phyloP scores from a whole-genome alignment of 441 rosid species.

The Croton setiger region DNA sequence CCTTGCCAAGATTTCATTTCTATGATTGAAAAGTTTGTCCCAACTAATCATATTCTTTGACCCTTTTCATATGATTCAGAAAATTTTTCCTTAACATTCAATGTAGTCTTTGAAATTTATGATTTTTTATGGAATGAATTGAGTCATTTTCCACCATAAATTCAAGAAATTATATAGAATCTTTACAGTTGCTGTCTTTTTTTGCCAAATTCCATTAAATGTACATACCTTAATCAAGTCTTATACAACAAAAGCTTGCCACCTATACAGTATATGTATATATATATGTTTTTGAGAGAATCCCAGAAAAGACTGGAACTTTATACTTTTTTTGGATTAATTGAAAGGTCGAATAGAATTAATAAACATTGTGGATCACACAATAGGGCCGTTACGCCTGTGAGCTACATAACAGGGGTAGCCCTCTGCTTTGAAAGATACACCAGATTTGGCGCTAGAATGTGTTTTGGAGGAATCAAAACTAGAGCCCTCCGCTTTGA shows the following conservation, averaged over 20 bases:
- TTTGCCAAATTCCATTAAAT: not conserved
- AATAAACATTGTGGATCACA: no score
- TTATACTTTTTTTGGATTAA: no score
- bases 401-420: no score
- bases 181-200: not conserved
- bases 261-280: not conserved
- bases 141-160: not conserved
- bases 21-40: conserved; percentile 20
- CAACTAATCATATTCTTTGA: conserved; percentile 11
- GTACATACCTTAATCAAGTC: not conserved
- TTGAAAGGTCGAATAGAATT: no score
- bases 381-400: no score
- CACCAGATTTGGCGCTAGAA: no score
- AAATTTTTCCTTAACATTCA: not conserved
- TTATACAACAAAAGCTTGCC: not conserved
- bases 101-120: not conserved
- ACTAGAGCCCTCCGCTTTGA: no score
- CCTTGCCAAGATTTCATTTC: conserved; percentile 5
- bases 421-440: no score
- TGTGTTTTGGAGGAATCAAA: no score
- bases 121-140: not conserved
- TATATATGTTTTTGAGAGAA: not conserved
- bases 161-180: not conserved
- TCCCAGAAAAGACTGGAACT: not conserved
- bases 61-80: not conserved